These are phyloP conservation scores for Hygrocybe coccinea DNA, from an alignment of 768 basidiomycete genomes.

Conservation along the genomic window DNA sequence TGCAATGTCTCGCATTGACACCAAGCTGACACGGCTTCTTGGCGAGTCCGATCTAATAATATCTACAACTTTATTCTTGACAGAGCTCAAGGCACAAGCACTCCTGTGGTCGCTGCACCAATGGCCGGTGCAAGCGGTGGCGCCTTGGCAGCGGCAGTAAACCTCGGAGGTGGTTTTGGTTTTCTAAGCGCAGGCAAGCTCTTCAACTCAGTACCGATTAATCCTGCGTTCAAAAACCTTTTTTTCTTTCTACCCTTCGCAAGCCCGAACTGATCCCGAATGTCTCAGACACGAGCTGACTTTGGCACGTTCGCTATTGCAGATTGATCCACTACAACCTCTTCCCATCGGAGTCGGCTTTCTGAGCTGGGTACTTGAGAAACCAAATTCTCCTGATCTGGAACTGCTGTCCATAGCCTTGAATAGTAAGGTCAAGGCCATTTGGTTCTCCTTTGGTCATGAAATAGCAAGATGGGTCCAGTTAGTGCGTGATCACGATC, in stretches of 20 bases:
- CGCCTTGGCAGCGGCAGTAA: conserved; percentile 53
- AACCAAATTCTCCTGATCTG: conserved; percentile 34
- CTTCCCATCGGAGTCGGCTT: conserved; percentile 71
- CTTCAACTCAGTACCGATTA: conserved; percentile 1
- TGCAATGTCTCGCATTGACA: no score
- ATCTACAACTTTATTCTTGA: background rate
- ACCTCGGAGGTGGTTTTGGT: conserved; percentile 69
- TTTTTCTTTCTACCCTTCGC: background rate
- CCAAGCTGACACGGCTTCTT: background rate
- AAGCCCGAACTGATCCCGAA: conserved; percentile 47
- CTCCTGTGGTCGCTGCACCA: conserved; percentile 59
- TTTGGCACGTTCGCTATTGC: conserved; percentile 45
- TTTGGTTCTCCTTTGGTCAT: conserved; percentile 74
- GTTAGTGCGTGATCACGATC: conserved; percentile 53
- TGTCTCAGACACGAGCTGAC: conserved; percentile 47
- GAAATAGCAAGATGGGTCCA: conserved; percentile 57
- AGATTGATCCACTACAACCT: conserved; percentile 30
- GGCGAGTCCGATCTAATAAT: background rate
- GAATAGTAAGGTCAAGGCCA: conserved; percentile 51
- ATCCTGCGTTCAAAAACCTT: background rate
- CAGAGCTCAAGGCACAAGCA: conserved; percentile 50
- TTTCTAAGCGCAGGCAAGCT: conserved; percentile 60
- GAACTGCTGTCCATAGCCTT: conserved; percentile 48
- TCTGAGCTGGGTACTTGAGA: conserved; percentile 66
- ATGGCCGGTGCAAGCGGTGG: conserved; percentile 72